phyloP scores from a whole-genome alignment of 2,329 filamentous ascomycete species.

The Tolypocladium tropicale region DNA sequence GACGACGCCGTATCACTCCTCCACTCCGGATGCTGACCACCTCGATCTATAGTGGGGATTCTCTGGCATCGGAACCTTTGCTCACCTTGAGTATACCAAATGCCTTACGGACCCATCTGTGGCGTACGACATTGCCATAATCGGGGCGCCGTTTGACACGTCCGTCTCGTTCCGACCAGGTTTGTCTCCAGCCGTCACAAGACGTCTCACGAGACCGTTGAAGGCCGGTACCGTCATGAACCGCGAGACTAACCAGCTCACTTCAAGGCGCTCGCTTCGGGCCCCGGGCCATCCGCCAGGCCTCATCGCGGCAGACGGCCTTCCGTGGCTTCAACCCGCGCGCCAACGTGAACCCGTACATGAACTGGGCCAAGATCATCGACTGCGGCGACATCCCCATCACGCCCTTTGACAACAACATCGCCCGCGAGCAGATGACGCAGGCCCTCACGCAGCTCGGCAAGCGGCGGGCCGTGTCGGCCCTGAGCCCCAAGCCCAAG shows the following conservation, averaged over 20 bases:
- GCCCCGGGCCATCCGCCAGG: conserved; percentile 76
- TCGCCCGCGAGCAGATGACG: conserved; percentile 77
- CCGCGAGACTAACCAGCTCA: not conserved
- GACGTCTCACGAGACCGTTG: not conserved
- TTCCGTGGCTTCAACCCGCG: conserved; percentile 73
- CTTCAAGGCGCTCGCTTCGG: conserved; percentile 65
- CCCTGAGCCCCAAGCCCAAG: conserved; percentile 33
- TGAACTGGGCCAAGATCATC: conserved; percentile 69
- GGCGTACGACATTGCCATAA: conserved; percentile 59
- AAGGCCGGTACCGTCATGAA: not conserved
- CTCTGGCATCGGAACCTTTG: conserved; percentile 65
- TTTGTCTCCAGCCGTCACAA: conserved; percentile 12
- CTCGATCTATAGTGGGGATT: conserved; percentile 35
- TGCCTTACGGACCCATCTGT: conserved; percentile 57
- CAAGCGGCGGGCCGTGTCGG: conserved; percentile 23
- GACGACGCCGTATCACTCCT: not conserved
- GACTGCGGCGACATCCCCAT: conserved; percentile 90
- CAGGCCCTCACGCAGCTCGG: conserved; percentile 65
- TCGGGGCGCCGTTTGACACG: conserved; percentile 67
- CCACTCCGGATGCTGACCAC: not conserved
- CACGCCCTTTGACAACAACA: conserved; percentile 74
- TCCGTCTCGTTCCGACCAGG: conserved; percentile 60
- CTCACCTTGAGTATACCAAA: conserved; percentile 57
- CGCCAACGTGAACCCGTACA: conserved; percentile 74
- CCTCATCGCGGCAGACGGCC: conserved; percentile 68